Conservation (phyloP, 768 basidiomycete species). For the Hydnum rufescens region DNA sequence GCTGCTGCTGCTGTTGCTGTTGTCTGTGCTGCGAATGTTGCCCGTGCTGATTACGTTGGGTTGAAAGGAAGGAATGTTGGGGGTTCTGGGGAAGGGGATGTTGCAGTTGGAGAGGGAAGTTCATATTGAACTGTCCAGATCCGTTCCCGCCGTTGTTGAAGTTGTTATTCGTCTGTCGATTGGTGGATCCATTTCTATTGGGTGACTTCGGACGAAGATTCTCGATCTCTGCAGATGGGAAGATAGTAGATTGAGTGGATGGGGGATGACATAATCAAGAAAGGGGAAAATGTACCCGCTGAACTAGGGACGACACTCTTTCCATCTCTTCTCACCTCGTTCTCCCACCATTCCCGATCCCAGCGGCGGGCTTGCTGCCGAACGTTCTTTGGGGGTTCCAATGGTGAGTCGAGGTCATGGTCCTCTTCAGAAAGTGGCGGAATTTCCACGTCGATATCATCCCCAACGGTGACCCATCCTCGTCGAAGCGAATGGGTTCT, state of each 20-base stretch:
- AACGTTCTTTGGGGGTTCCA: neutral
- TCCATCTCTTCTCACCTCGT: neutral
- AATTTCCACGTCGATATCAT: too few species aligned
- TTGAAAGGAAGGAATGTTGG: too few species aligned
- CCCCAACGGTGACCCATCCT: conserved; percentile 68
- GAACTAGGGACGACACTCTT: neutral
- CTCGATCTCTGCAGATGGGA: neutral
- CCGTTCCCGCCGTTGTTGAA: too few species aligned
- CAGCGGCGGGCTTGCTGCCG: neutral
- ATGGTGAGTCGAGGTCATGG: too few species aligned
- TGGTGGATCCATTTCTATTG: neutral
- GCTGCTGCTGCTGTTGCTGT: neutral
- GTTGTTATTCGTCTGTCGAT: too few species aligned
- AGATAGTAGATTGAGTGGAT: neutral
- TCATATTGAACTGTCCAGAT: too few species aligned
- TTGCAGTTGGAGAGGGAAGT: too few species aligned
- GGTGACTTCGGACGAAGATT: neutral
- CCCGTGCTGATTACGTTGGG: neutral
- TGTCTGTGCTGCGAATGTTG: neutral
- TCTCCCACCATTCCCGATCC: neutral
- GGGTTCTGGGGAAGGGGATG: too few species aligned
- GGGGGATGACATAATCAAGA: neutral
- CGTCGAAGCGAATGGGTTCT: conserved; percentile 42
- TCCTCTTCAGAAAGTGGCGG: neutral
- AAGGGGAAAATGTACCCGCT: neutral